Base-by-base conservation (phyloP, 495 filamentous ascomycete species). In the Penicillium bovifimosum region DNA sequence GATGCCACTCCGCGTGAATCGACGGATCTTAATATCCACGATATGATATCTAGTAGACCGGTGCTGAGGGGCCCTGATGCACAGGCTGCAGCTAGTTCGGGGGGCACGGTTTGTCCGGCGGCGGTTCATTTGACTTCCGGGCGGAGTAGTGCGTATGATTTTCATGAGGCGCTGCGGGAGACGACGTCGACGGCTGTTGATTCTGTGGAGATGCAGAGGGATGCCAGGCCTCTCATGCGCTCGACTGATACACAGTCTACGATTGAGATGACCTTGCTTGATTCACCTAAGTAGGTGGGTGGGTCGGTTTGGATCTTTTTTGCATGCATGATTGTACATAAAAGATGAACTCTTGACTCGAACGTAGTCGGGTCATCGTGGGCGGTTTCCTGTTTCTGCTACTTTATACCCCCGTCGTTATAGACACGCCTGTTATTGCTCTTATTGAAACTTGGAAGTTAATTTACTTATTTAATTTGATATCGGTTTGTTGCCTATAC, bases 161-260 rank as follows among this genome's bases (percentile, higher is more conserved):
- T 63, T 5, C 62, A 63, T 28, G 39, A 60, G 17, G 60, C 54
- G 0, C 17, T 63, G 6, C 54, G 52, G 2, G 48, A 65, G 36
- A 58, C 62, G 0, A 24, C 44, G 0, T 58, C 52, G 1, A 47
- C 52, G 1, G 43, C 26, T 16, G 56, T 60, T 6, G 47, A 50
- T 10, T 34, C 35, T 3, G 14, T 26, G 17, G 20, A 38, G 9
- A 34, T 11, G 4, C 13, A 35, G 1, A 4, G 7, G 7, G 20
- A n/a, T 33, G 13, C 11, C 9, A 6, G 18, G 16, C 11, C 26
- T 32, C 41, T 4, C n/a, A 14, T 46, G 9, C 41, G 18, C 7
- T 27, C 24, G 26, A 39, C 32, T 2, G 41, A 53, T 38, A 40
- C 41, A 2, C 20, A 14, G 16, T 53, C 50, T 13, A 46, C 41